Evolutionary conservation across 2,329 filamentous ascomycete species (phyloP).

Genomic region (Hypomyces perniciosus): DNA sequence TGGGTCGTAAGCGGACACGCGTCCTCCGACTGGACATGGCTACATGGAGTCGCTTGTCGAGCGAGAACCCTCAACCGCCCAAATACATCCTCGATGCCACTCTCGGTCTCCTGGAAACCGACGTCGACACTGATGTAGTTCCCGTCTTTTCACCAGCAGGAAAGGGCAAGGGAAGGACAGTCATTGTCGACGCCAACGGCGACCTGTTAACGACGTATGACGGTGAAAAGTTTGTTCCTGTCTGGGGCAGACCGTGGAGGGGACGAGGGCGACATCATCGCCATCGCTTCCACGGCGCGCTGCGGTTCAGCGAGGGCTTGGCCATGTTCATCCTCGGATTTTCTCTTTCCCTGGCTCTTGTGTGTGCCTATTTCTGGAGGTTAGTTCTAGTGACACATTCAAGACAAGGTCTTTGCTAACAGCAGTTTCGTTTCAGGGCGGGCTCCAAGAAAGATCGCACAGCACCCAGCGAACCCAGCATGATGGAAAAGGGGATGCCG

Average conservation of each 20-base stretch:
- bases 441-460: background rate
- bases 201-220: constrained; percentile 13
- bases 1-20: background rate
- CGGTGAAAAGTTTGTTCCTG: constrained; percentile 7
- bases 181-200: constrained; percentile 16
- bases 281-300: background rate
- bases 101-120: constrained; percentile 10
- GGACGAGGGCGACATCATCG: background rate
- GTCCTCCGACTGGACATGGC: constrained; percentile 11
- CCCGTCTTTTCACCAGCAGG: constrained; percentile 13
- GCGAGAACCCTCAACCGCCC: background rate
- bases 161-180: constrained; percentile 1
- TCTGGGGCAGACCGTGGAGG: constrained; percentile 1
- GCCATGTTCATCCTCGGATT: constrained; percentile 15
- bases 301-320: constrained; percentile 13
- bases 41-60: background rate
- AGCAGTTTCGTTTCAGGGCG: background rate
- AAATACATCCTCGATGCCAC: constrained; percentile 9
- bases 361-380: constrained; percentile 15
- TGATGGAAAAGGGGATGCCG: background rate
- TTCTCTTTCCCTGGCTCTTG: constrained; percentile 14
- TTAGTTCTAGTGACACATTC: constrained; percentile 5
- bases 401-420: background rate
- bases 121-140: background rate
- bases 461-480: background rate